A percentile compares a stretch with the other conserved stretches of the same genome.
Conservation (phyloP, 2,329 filamentous ascomycete genomes). For the Fusarium odoratissimum region DNA sequence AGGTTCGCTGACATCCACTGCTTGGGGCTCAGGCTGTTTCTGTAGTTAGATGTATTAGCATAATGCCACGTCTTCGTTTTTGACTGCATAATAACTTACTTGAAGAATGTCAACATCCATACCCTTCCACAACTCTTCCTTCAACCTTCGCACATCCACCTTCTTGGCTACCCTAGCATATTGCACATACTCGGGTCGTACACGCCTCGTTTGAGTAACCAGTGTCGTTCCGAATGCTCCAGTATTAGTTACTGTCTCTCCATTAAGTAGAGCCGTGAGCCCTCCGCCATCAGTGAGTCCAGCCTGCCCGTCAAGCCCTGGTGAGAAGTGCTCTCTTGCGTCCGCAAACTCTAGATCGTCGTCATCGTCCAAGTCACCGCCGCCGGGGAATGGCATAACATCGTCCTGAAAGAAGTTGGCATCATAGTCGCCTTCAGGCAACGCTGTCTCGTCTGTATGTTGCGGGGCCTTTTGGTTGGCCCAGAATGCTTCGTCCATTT, state of each 20-base stretch:
- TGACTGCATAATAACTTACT: slow-evolving; percentile 52
- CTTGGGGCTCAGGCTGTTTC: slow-evolving; percentile 35
- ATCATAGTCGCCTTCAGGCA: slow-evolving; percentile 84
- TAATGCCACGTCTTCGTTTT: neutral
- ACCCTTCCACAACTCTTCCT: slow-evolving; percentile 77
- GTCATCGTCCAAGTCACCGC: slow-evolving; percentile 68
- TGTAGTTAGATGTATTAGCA: slow-evolving; percentile 24
- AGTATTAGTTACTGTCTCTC: slow-evolving; percentile 61
- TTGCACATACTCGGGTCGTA: slow-evolving; percentile 76
- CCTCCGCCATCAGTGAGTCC: slow-evolving; percentile 61
- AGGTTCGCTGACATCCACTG: slow-evolving; percentile 47
- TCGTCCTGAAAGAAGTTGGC: slow-evolving; percentile 98
- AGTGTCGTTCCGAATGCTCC: slow-evolving; percentile 73
- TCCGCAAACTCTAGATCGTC: slow-evolving; percentile 82
- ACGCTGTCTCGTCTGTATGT: slow-evolving; percentile 63
- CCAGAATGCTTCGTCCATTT: slow-evolving; percentile 98
- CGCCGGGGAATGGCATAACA: slow-evolving; percentile 74
- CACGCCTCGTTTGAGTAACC: slow-evolving; percentile 71
- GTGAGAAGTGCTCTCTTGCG: slow-evolving; percentile 82
- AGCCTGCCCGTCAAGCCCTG: slow-evolving; percentile 64
- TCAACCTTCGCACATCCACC: slow-evolving; percentile 75
- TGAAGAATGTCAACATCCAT: slow-evolving; percentile 67
- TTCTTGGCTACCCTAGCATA: slow-evolving; percentile 78
- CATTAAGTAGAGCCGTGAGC: slow-evolving; percentile 62
- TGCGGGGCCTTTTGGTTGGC: slow-evolving; percentile 74